These are phyloP conservation scores for Chaetomium fimeti DNA, from an alignment of 495 filamentous ascomycete species.

Conservation along the genomic window DNA sequence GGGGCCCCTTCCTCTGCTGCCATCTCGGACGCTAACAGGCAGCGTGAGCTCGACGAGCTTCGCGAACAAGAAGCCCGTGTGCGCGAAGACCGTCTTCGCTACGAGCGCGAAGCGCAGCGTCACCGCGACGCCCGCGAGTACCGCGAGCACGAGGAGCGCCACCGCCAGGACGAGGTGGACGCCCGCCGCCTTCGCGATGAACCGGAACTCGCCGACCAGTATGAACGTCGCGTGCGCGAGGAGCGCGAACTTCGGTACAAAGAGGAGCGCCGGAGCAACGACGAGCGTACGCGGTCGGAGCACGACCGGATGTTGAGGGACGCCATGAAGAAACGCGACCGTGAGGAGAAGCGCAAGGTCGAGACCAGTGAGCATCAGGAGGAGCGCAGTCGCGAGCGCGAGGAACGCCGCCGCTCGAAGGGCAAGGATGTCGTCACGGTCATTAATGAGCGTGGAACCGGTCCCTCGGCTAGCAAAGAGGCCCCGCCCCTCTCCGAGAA, in stretches of 20 bases:
- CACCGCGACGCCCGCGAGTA: slow-evolving; percentile 32
- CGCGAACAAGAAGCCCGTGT: slow-evolving; percentile 21
- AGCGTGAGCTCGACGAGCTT: slow-evolving; percentile 26
- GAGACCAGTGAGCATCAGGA: slow-evolving; percentile 29
- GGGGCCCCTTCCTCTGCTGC: background rate
- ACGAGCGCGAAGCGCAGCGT: slow-evolving; percentile 28
- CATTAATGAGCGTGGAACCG: slow-evolving; percentile 31
- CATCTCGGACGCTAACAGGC: slow-evolving; percentile 23
- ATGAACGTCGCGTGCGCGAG: slow-evolving; percentile 30
- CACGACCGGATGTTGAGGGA: slow-evolving; percentile 16
- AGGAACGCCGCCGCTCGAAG: slow-evolving; percentile 26
- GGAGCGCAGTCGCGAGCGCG: slow-evolving; percentile 26
- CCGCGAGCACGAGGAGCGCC: slow-evolving; percentile 29
- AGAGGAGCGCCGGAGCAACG: slow-evolving; percentile 25
- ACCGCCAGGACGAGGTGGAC: slow-evolving; percentile 30
- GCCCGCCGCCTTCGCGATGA: slow-evolving; percentile 25
- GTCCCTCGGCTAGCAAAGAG: slow-evolving; percentile 24
- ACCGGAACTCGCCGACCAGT: slow-evolving; percentile 23
- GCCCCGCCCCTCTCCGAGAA: slow-evolving; percentile 30
- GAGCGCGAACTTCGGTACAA: slow-evolving; percentile 30
- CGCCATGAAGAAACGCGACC: slow-evolving; percentile 26
- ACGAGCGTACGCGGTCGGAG: slow-evolving; percentile 30
- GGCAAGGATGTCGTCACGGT: slow-evolving; percentile 27
- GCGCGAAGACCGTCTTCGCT: slow-evolving; percentile 18
- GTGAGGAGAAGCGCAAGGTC: slow-evolving; percentile 29